Percentiles rank a stretch among this genome's conserved stretches.
Conservation (phyloP, 108 stramenopile species). For the Aureococcus anophagefferens region DNA sequence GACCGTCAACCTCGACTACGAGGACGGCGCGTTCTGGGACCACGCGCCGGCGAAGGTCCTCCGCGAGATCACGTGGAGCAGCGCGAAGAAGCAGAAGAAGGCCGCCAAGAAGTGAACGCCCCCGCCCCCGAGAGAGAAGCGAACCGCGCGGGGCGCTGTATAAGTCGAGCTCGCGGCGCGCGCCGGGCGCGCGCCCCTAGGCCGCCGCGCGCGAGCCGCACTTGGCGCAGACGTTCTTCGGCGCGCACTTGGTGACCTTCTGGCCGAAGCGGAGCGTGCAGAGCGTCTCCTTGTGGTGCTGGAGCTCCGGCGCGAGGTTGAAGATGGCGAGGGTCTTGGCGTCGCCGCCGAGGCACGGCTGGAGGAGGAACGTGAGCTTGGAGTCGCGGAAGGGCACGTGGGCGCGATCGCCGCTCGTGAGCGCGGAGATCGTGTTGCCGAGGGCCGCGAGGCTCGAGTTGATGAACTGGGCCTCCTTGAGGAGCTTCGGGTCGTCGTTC, state of each 20-base stretch:
- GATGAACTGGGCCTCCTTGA: slow-evolving; percentile 73
- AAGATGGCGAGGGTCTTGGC: slow-evolving; percentile 81
- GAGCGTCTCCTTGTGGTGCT: slow-evolving; percentile 66
- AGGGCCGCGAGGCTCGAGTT: slow-evolving; percentile 64
- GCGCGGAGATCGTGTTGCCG: slow-evolving; percentile 70
- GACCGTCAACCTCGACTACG: no score
- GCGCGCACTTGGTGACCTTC: slow-evolving; percentile 67
- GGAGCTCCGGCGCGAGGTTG: slow-evolving; percentile 70
- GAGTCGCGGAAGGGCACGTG: slow-evolving; percentile 87
- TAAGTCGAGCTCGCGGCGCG: no score
- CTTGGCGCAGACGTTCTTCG: slow-evolving; percentile 33
- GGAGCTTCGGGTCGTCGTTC: slow-evolving; percentile 18
- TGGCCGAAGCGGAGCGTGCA: slow-evolving; percentile 75
- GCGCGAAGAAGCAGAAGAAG: no score
- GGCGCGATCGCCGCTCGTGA: slow-evolving; percentile 47
- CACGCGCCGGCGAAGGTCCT: no score
- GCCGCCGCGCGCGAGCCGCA: not conserved
- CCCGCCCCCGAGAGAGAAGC: no score
- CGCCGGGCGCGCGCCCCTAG: no score
- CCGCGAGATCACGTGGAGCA: no score
- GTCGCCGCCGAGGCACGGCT: slow-evolving; percentile 74
- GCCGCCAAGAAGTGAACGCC: no score
- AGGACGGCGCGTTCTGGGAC: no score
- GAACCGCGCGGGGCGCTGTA: no score
- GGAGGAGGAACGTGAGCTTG: slow-evolving; percentile 77